Base-by-base conservation (phyloP, 2,329 filamentous ascomycete genomes). In the Ophiostoma ulmi region DNA sequence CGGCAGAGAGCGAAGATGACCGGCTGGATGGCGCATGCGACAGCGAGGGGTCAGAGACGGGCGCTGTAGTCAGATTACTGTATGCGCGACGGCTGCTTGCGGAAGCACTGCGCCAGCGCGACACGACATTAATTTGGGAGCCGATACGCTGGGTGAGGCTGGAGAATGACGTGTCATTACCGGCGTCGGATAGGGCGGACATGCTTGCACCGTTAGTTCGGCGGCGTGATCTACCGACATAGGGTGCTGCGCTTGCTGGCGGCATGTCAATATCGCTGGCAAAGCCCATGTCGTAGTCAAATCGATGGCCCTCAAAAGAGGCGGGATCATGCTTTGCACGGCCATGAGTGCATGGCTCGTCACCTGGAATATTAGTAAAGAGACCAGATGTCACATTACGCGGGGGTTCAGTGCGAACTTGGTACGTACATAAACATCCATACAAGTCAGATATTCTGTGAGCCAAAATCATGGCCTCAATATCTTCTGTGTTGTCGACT, bases 21-120 rank as follows among this genome's bases (percentile, higher is more conserved):
- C 91, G 87, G 75, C 92, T 91, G 2, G 92, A 94, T 2, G 89
- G 85, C 8, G 88, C 85, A 67, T 86, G 83, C 1, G 89, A 90
- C 22, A 83, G 75, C 22, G 89, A 92, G 35, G 94, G 85, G 76
- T 97, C 94, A 61, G 95, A 97, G 73, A 90, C 90, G 0, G 93
- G 91, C 0, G 72, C 72, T 1, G 69, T 70, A 5, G 82, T 84
- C 14, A 83, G 80, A 65, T 82, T 81, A 17, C 81, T 77, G 70
- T 81, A 82, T n/a, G 80, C 77, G 48, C 82, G 81, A 72, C 82
- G 82, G 52, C 81, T 82, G 36, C 78, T 79, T 0, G 82, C 80
- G 7, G 70, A 72, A 20, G 63, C 67, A 71, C 80, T 83, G 69
- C 74, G 74, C 84, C 84, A 87, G 26, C 83, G 83, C 0, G 81